Base-by-base conservation (phyloP, 2,329 filamentous ascomycete genomes). In the Aureobasidium leucospermi region DNA sequence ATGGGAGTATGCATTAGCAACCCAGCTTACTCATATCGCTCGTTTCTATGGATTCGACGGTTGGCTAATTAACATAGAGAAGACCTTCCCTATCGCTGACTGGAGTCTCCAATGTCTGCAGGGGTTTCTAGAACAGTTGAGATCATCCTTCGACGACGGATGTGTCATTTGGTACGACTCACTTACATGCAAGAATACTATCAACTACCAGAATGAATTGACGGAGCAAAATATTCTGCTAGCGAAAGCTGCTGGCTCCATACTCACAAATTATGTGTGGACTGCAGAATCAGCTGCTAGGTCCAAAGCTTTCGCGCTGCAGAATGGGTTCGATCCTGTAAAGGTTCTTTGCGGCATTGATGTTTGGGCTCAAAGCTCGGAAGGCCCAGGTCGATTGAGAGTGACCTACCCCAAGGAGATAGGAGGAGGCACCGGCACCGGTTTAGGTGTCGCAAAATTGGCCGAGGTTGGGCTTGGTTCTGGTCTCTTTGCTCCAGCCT, bases 261-360 rank as follows among this genome's bases (percentile, higher is more conserved):
- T 78, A 19, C 70, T 79, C 11, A 78, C 75, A 1, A 78, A 79
- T 49, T 79, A 79, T 64, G 70, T 68, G 34, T 79, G 77, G 77
- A 72, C 64, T 11, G 69, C 70, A 16, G 39, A 60, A 3, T 56
- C 70, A 28, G 69, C 67, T 11, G 31, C 55, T 11, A 61, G 65
- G 1, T 70, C 73, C 8, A 61, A 64, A 39, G 51, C 66, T 6
- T 48, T 74, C 5, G 67, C 69, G 13, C 6, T 64, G 8, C 60
- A 68, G 5, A 63, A 66, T 15, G 51, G 63, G 1, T 45, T 77
- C 3, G 61, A 66, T 3, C 57, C 61, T 1, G 31, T 63, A 9
- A 65, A 71, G 10, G 60, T 78, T 2, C 73, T 69, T 61, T 74
- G 76, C 60, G 77, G 76, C 4, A 70, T 79, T 32, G 76, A 79